These are phyloP conservation scores for Ophiocordyceps polyrhachis-furcata DNA, from an alignment of 2,329 filamentous ascomycete species.

Conservation along the genomic window DNA sequence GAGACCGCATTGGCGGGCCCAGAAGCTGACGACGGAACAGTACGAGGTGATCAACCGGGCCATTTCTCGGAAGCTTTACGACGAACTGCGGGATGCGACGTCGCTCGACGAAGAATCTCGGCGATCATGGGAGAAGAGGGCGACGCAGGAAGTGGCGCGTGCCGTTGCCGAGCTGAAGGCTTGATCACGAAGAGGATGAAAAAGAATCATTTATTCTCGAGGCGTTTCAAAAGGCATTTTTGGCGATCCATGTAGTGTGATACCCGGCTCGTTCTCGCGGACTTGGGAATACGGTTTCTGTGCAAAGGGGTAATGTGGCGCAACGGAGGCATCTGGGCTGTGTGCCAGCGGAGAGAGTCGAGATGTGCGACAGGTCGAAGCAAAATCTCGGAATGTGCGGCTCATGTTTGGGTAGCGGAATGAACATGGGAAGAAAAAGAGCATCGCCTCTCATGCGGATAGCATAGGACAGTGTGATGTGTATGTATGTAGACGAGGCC, in stretches of 20 bases:
- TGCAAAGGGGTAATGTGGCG: conserved; percentile 2
- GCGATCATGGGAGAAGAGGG: conserved; percentile 56
- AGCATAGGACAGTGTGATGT: not conserved
- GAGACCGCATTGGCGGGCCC: conserved; percentile 64
- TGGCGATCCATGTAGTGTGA: conserved; percentile 12
- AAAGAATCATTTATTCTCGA: conserved; percentile 7
- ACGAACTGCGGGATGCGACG: conserved; percentile 34
- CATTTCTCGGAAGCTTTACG: conserved; percentile 78
- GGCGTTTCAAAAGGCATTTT: conserved; percentile 12
- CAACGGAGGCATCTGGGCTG: conserved; percentile 3
- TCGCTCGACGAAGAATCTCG: conserved; percentile 46
- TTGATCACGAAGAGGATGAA: conserved; percentile 15
- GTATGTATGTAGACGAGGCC: not conserved
- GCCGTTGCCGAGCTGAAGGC: conserved; percentile 43
- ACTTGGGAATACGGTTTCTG: conserved; percentile 9
- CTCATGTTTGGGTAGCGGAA: not conserved
- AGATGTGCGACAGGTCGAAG: not conserved
- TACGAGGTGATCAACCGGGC: conserved; percentile 85
- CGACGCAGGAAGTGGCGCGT: conserved; percentile 57
- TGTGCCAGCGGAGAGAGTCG: not conserved
- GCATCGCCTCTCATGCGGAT: not conserved
- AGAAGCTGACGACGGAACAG: conserved; percentile 68
- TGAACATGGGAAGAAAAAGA: not conserved
- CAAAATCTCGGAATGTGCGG: not conserved
- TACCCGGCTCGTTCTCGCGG: conserved; percentile 14